Percentiles rank a stretch among this genome's conserved stretches.
Evolutionary conservation across 2,329 filamentous ascomycete species (phyloP).

Genomic region (Trichocomaceae sp.): DNA sequence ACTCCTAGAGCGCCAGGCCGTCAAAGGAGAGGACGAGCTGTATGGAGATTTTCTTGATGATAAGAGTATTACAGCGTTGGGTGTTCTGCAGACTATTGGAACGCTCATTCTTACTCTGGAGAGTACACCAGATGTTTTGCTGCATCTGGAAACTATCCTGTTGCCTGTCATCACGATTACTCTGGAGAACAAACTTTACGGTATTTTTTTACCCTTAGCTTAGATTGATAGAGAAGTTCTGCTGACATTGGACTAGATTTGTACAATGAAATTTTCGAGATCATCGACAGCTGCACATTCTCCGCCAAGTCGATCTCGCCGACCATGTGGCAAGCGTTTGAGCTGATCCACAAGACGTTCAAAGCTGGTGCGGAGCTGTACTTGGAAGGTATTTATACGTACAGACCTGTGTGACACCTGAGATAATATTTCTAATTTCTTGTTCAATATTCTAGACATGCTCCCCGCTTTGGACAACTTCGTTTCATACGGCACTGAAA

Average conservation of each 20-base stretch:
- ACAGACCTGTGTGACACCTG: neutral
- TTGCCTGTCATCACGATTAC: constrained; percentile 97
- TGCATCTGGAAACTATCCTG: constrained; percentile 89
- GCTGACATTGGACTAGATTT: constrained; percentile 54
- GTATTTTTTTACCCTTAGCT: constrained; percentile 34
- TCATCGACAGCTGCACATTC: constrained; percentile 98
- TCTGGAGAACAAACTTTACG: constrained; percentile 94
- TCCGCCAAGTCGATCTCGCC: constrained; percentile 91
- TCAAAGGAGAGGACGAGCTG: constrained; percentile 67
- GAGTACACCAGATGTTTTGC: constrained; percentile 89
- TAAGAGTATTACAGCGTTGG: constrained; percentile 95
- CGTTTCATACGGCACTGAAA: constrained; percentile 80
- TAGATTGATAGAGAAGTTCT: neutral
- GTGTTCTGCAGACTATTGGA: constrained; percentile 94
- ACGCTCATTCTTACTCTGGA: constrained; percentile 94
- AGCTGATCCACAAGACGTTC: constrained; percentile 93
- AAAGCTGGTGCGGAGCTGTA: constrained; percentile 96
- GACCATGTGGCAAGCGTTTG: constrained; percentile 98
- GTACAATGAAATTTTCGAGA: constrained; percentile 98
- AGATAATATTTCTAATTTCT: neutral
- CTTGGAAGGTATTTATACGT: constrained; percentile 54
- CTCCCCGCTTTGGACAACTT: constrained; percentile 96
- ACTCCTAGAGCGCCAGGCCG: constrained; percentile 74
- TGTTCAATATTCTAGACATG: constrained; percentile 59
- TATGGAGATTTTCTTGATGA: constrained; percentile 93